These are phyloP conservation scores for Tolypocladium pustulatum DNA, from an alignment of 2,329 filamentous ascomycete species.

Conservation along the genomic window DNA sequence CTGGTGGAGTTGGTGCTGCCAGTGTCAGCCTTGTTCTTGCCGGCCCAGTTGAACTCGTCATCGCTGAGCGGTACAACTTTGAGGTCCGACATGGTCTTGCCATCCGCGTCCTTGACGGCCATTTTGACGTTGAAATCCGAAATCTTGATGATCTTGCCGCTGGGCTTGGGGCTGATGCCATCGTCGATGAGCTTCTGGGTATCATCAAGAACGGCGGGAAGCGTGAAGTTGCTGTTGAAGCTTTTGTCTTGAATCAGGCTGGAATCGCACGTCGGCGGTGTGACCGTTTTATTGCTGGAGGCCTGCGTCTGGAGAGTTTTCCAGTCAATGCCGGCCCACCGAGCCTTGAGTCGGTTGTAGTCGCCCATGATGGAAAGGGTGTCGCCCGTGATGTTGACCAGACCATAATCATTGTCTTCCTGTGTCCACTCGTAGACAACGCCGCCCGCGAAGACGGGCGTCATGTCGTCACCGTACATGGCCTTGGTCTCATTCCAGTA, in stretches of 20 bases:
- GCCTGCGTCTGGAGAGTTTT: conserved; percentile 53
- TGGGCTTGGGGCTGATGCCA: conserved; percentile 56
- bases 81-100: conserved; percentile 31
- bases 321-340: conserved; percentile 69
- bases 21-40: conserved; percentile 29
- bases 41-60: conserved; percentile 33
- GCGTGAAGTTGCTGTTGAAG: conserved; percentile 71
- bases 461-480: conserved; percentile 65
- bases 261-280: conserved; percentile 51
- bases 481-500: conserved; percentile 65
- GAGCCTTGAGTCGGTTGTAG: conserved; percentile 62
- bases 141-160: conserved; percentile 60
- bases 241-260: conserved; percentile 55
- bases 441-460: conserved; percentile 57
- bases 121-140: conserved; percentile 47
- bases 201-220: conserved; percentile 56
- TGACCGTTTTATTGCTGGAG: conserved; percentile 36
- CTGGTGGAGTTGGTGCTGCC: conserved; percentile 13
- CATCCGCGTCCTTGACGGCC: conserved; percentile 28
- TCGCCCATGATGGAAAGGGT: conserved; percentile 50
- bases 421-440: conserved; percentile 75
- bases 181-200: conserved; percentile 64
- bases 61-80: conserved; percentile 35
- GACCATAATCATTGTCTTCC: conserved; percentile 55
- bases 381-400: conserved; percentile 51